Evolutionary conservation across 2,329 filamentous ascomycete species (phyloP), one percentile per base, ranked within the genome.

Genomic region (Juglanconis oblonga): DNA sequence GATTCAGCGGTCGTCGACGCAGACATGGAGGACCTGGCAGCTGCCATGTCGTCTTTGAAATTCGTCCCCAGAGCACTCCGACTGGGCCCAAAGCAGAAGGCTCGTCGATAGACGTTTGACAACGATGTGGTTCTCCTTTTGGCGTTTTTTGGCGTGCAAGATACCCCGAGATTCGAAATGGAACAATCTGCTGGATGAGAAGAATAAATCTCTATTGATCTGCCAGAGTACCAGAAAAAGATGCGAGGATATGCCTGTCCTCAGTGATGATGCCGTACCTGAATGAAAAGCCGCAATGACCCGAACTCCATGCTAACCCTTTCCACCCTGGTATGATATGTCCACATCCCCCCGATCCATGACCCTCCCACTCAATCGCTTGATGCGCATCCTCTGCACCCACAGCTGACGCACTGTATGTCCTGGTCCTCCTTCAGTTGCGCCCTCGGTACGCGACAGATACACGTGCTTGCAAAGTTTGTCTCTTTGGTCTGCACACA

Each of bases 401-500:
- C 95, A 74, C 95, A 99, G 76, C 86, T 97, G 55, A 98, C 92
- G 71, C 95, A 99, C 74, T 98, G 89, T 36, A 98, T 88, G 42
- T 91, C 89, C 72, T 95, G 90, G 47, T 92, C 88, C 69, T 96
- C 92, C 75, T 97, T 97, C 71, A 99, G 77, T 73, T 96, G 86
- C 36, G 91, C 88, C 71, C 90, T 89, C 1, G 95, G 95, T 54
- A 99, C 94, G 55, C 95, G 90, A 74, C 95, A 99, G 70, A 99
- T 95, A 73, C 95, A 99, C 1, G 94, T 99, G 65, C 91, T 90
- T 75, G 94, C 95, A 80, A 98, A 99, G 76, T 99, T 99, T 35
- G 95, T 99, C 81, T 99, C 95, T 76, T 98, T 98, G n/a, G 95
- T 97, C 76, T 99, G 95, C 59, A 99, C 94, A 75, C 95, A 99